Evolutionary conservation across 163 green algal genomes (phyloP).

Genomic region (Chlorella variabilis): DNA sequence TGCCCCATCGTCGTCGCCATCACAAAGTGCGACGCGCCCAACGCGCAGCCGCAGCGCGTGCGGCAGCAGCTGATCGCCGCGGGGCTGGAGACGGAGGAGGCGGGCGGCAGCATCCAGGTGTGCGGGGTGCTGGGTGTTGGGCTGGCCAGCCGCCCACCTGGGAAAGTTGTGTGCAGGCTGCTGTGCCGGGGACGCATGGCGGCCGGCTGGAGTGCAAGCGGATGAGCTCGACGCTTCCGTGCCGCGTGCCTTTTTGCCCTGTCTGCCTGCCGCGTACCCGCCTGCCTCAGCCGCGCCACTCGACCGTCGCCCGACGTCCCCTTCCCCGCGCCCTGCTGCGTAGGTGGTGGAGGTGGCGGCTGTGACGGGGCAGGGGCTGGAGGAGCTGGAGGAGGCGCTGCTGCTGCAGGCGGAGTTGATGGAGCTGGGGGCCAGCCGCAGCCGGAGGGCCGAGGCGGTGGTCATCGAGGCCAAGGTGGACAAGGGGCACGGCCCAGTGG

Average conservation of each 20-base stretch:
- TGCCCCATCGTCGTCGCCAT: slow-evolving; percentile 97
- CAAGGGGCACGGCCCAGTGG: slow-evolving; percentile 82
- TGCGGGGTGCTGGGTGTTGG: too few relatives aligned
- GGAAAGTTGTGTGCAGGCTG: too few relatives aligned
- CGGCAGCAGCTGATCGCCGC: slow-evolving; percentile 74
- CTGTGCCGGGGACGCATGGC: too few relatives aligned
- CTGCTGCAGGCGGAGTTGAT: slow-evolving; percentile 76
- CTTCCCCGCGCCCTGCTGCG: not conserved
- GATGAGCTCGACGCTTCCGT: too few relatives aligned
- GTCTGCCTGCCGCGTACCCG: too few relatives aligned
- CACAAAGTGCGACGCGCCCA: slow-evolving; percentile 98
- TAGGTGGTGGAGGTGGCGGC: slow-evolving; percentile 89
- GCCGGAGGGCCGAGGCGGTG: slow-evolving; percentile 57
- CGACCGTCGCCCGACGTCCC: not conserved
- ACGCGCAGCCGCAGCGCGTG: slow-evolving; percentile 81
- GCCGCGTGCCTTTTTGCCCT: too few relatives aligned
- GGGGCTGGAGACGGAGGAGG: slow-evolving; percentile 90
- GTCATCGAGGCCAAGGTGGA: slow-evolving; percentile 88
- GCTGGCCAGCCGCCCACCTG: not conserved
- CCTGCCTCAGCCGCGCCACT: too few relatives aligned
- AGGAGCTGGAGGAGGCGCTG: slow-evolving; percentile 86
- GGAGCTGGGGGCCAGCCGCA: slow-evolving; percentile 65
- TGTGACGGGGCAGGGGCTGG: slow-evolving; percentile 73
- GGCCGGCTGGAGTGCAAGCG: too few relatives aligned
- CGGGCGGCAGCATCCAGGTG: slow-evolving; percentile 67